These are phyloP conservation scores for Alternaria burnsii DNA, from an alignment of 2,329 filamentous ascomycete genomes.

Conservation along the genomic window DNA sequence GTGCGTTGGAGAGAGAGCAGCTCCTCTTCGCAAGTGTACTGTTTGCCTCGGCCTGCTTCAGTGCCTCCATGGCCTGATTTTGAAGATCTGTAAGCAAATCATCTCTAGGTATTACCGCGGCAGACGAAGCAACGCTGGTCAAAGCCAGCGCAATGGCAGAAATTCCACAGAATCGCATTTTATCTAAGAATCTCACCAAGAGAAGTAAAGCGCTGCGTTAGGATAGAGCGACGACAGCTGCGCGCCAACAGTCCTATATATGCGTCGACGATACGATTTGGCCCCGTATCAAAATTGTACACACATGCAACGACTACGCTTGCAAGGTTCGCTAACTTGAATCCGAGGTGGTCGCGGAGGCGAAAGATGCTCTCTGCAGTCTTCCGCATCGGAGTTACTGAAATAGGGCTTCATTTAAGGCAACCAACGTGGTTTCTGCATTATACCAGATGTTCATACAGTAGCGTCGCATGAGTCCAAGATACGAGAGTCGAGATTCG, in stretches of 20 bases:
- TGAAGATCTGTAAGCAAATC: constrained; percentile 16
- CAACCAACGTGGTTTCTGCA: background rate
- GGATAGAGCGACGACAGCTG: background rate
- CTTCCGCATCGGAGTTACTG: background rate
- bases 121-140: constrained; percentile 12
- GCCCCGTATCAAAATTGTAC: background rate
- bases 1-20: constrained; percentile 22
- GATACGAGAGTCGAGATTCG: background rate
- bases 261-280: background rate
- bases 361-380: background rate
- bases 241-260: background rate
- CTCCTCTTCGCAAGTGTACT: constrained; percentile 9
- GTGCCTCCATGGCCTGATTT: constrained; percentile 16
- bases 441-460: background rate
- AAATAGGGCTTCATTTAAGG: background rate
- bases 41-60: constrained; percentile 18
- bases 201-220: background rate
- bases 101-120: constrained; percentile 4
- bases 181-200: background rate
- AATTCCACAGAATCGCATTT: constrained; percentile 10
- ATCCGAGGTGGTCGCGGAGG: background rate
- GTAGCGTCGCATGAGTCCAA: background rate
- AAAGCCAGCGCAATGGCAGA: constrained; percentile 16
- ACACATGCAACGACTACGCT: background rate
- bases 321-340: background rate